Conservation (phyloP, 31 red algal genomes). For the Asparagopsis taxiformis region DNA sequence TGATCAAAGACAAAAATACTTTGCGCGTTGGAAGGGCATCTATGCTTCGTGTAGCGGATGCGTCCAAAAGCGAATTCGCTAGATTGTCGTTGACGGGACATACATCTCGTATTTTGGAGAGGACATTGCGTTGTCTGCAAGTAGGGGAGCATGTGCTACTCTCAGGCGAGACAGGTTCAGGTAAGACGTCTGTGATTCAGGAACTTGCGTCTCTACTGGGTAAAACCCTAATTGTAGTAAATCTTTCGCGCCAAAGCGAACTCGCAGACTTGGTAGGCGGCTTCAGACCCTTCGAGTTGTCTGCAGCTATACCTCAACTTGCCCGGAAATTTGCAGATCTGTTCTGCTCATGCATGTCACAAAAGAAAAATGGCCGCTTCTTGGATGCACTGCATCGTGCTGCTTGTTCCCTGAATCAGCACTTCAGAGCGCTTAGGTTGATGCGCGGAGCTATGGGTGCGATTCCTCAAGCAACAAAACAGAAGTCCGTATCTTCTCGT, state of each 20-base stretch:
- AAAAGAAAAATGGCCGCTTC: constrained; percentile 60
- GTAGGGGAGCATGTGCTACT: constrained; percentile 83
- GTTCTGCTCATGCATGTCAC: constrained; percentile 53
- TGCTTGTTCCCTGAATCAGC: constrained; percentile 10
- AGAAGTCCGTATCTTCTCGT: neutral
- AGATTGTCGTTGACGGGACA: constrained; percentile 66
- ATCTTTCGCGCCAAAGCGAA: constrained; percentile 95
- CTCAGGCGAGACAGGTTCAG: constrained; percentile 87
- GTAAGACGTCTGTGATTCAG: constrained; percentile 88
- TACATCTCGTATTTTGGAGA: constrained; percentile 71
- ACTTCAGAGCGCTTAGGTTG: constrained; percentile 52
- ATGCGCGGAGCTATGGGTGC: constrained; percentile 63
- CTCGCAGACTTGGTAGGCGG: constrained; percentile 84
- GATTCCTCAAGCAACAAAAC: constrained; percentile 22
- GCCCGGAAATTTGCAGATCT: constrained; percentile 45
- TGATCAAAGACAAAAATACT: constrained; percentile 8
- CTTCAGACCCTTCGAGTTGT: constrained; percentile 74
- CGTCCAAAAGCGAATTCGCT: neutral
- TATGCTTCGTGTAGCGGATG: neutral
- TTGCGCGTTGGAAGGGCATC: constrained; percentile 25
- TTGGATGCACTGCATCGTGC: constrained; percentile 68
- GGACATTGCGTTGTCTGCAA: constrained; percentile 55
- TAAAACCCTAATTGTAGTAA: constrained; percentile 80
- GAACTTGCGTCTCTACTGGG: constrained; percentile 75
- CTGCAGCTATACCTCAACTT: constrained; percentile 32